Conservation (phyloP, 768 basidiomycete species). For the Flagelloscypha sp. region DNA sequence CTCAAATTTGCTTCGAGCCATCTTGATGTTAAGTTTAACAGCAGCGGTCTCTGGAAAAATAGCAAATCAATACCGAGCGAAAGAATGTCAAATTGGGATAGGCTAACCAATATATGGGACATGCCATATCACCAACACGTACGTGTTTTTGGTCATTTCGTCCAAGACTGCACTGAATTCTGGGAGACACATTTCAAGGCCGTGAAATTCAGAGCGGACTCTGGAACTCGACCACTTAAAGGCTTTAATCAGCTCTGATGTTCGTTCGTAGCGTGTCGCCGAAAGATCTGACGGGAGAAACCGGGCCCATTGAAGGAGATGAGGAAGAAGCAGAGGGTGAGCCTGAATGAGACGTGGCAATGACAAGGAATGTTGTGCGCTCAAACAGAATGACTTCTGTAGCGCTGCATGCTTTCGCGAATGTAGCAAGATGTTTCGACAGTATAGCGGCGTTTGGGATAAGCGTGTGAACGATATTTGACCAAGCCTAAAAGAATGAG, state of each 20-base stretch:
- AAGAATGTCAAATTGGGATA: conserved; percentile 1
- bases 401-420: conserved; percentile 81
- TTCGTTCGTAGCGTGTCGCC: conserved; percentile 73
- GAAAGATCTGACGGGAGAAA: conserved; percentile 11
- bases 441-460: conserved; percentile 93
- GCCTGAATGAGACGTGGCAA: conserved; percentile 64
- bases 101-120: conserved; percentile 77
- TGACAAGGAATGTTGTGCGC: conserved; percentile 95
- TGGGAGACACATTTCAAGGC: conserved; percentile 77
- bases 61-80: conserved; percentile 1
- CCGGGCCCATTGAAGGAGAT: conserved; percentile 15
- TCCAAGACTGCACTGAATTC: conserved; percentile 88
- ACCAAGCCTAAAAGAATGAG: conserved; percentile 73
- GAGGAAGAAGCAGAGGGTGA: conserved; percentile 19
- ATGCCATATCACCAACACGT: conserved; percentile 82
- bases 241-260: conserved; percentile 89
- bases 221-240: conserved; percentile 91
- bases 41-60: conserved; percentile 69
- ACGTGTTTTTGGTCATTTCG: conserved; percentile 89
- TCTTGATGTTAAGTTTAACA: conserved; percentile 77
- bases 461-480: conserved; percentile 90
- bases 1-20: conserved; percentile 83
- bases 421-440: conserved; percentile 75
- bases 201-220: conserved; percentile 76
- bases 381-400: conserved; percentile 96